Evolutionary conservation across 306 rosid species (phyloP), one percentile per base, ranked within the genome.

Genomic region (Ormosia semicastrata): DNA sequence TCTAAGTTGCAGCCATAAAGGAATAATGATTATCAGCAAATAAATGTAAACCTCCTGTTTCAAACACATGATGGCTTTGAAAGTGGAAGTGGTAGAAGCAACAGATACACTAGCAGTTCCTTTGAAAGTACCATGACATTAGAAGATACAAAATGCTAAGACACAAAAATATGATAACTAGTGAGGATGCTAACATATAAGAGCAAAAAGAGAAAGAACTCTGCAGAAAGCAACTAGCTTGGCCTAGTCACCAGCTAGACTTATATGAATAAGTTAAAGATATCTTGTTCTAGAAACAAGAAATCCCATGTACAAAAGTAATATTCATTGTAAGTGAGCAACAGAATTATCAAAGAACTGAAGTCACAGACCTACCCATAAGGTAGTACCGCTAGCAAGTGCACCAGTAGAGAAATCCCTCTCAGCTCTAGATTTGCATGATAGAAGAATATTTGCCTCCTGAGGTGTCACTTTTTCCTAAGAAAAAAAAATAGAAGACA

Each of bases 1-100:
- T 89, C 85, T 88, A 50, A 36, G 95, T 63, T 79, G 87, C 98
- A 92, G 95, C 81, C 75, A 91, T 36, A 87, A 63, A 66, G 63
- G 36, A 66, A 84, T 34, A 40, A 71, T 40, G 73, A 74, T 79
- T 53, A 74, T 88, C 40, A 56, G 78, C 10, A 44, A 58, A 79
- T 44, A 58, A 64, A n/a, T n/a, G n/a, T n/a, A n/a, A n/a, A n/a
- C n/a, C n/a, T 37, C 40, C 3, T 37, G 40, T 37, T 37, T 37
- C 4, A 0, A 37, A 37, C 5, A n/a, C n/a, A n/a, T n/a, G n/a
- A n/a, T n/a, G n/a, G n/a, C n/a, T n/a, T n/a, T n/a, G n/a, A n/a
- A n/a, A n/a, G n/a, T n/a, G n/a, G n/a, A n/a, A n/a, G n/a, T n/a
- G n/a, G n/a, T n/a, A n/a, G n/a, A n/a, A n/a, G n/a, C n/a, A n/a